phyloP scores from a whole-genome alignment of 352 stramenopile species.

The Plasmopara viticola region DNA sequence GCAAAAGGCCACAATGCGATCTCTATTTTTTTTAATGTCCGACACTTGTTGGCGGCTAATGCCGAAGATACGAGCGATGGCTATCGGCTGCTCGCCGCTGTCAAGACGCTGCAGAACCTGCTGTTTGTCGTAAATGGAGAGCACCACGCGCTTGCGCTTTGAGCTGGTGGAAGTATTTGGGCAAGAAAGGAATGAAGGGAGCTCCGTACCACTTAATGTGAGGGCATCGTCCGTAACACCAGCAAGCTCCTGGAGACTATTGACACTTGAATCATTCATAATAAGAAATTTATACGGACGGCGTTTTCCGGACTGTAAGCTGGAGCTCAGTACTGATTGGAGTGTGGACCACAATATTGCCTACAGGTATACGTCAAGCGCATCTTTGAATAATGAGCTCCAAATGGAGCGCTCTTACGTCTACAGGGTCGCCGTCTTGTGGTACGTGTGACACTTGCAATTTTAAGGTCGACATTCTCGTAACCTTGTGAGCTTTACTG shows the following conservation, averaged over 20 bases:
- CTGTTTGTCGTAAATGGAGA: constrained; percentile 82
- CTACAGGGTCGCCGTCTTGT: too few species aligned
- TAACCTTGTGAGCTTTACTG: too few species aligned
- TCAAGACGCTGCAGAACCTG: constrained; percentile 72
- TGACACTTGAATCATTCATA: constrained; percentile 6
- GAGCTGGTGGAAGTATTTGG: neutral
- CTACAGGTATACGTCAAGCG: too few species aligned
- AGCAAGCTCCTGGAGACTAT: too few species aligned
- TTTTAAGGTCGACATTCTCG: too few species aligned
- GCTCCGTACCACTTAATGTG: neutral
- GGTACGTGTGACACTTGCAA: too few species aligned
- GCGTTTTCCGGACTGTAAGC: constrained; percentile 2
- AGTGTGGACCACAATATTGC: constrained; percentile 1
- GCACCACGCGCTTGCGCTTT: constrained; percentile 79
- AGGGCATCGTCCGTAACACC: constrained; percentile 1
- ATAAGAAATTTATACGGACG: constrained; percentile 5
- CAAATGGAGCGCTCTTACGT: too few species aligned
- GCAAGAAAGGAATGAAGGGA: neutral
- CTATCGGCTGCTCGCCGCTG: constrained; percentile 51
- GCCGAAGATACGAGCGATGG: constrained; percentile 51
- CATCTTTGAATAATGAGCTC: too few species aligned
- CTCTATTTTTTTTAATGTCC: constrained; percentile 84
- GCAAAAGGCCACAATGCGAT: constrained; percentile 72
- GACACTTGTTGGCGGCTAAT: constrained; percentile 80
- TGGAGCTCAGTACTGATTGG: neutral